Evolutionary conservation across 2,329 filamentous ascomycete genomes (phyloP).

Genomic region (Penicillium oxalicum): DNA sequence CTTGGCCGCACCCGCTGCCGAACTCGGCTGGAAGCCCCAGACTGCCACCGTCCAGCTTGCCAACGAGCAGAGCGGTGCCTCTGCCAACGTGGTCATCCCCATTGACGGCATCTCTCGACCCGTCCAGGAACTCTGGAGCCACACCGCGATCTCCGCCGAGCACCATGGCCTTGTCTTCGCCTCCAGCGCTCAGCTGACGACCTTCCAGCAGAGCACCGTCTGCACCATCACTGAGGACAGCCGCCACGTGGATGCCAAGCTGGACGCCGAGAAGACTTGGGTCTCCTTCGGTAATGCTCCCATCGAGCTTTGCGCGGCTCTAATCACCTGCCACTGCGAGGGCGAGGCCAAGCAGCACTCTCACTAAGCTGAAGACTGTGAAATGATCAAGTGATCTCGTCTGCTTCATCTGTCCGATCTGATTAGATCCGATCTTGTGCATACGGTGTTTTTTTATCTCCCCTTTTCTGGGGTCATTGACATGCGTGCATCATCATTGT

Average conservation of each 20-base stretch:
- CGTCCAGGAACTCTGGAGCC: constrained; percentile 18
- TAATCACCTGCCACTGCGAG: constrained; percentile 13
- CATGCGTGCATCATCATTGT: no score
- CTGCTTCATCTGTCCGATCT: no score
- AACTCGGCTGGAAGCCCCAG: constrained; percentile 2
- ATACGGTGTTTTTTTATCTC: no score
- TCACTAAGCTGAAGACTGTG: neutral
- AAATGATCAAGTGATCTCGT: neutral
- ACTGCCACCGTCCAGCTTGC: constrained; percentile 21
- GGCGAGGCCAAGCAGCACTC: constrained; percentile 1
- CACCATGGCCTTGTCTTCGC: constrained; percentile 16
- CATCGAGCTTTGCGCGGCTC: constrained; percentile 13
- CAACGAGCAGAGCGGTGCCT: constrained; percentile 23
- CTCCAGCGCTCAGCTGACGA: constrained; percentile 21
- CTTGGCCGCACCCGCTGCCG: constrained; percentile 11
- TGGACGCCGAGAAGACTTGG: constrained; percentile 14
- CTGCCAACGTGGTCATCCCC: constrained; percentile 16
- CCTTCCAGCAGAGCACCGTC: constrained; percentile 15
- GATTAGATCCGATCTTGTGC: no score
- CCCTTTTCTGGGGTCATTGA: no score
- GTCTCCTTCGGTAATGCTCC: constrained; percentile 4
- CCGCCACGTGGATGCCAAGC: neutral
- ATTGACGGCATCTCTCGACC: constrained; percentile 16
- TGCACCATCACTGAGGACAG: constrained; percentile 16
- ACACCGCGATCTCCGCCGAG: constrained; percentile 15